Conservation (phyloP, 1,284 basidiomycete genomes). For the Taiwanofungus camphoratus region DNA sequence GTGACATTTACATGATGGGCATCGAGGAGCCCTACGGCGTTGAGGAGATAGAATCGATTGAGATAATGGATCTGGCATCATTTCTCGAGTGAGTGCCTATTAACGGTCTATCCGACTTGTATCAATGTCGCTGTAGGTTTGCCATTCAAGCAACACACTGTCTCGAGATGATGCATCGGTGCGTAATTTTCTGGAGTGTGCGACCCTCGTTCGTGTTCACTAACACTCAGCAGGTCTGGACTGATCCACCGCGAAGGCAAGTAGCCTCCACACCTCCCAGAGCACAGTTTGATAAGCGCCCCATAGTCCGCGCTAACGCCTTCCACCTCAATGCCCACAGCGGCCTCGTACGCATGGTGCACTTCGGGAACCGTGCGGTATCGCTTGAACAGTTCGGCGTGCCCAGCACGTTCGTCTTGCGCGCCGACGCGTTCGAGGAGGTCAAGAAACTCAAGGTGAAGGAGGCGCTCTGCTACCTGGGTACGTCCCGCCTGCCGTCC, state of each 20-base stretch:
- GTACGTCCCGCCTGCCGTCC: conserved; percentile 11
- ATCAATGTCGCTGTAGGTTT: conserved; percentile 38
- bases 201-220: conserved; percentile 8
- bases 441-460: conserved; percentile 61
- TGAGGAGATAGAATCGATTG: conserved; percentile 53
- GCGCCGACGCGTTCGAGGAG: conserved; percentile 49
- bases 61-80: conserved; percentile 69
- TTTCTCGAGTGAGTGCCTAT: conserved; percentile 55
- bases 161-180: conserved; percentile 60
- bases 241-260: conserved; percentile 62
- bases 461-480: conserved; percentile 64
- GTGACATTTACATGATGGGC: conserved; percentile 46
- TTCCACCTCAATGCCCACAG: conserved; percentile 67
- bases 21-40: conserved; percentile 40
- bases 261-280: background rate
- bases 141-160: conserved; percentile 69
- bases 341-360: conserved; percentile 60
- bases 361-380: conserved; percentile 71
- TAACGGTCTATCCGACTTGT: background rate
- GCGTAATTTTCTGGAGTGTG: conserved; percentile 14
- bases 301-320: conserved; percentile 64
- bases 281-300: background rate
- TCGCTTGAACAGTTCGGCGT: conserved; percentile 66
- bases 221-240: conserved; percentile 32
- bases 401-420: conserved; percentile 59